Base-by-base conservation (phyloP, 257 asterid genomes). In the Ilex asprella region DNA sequence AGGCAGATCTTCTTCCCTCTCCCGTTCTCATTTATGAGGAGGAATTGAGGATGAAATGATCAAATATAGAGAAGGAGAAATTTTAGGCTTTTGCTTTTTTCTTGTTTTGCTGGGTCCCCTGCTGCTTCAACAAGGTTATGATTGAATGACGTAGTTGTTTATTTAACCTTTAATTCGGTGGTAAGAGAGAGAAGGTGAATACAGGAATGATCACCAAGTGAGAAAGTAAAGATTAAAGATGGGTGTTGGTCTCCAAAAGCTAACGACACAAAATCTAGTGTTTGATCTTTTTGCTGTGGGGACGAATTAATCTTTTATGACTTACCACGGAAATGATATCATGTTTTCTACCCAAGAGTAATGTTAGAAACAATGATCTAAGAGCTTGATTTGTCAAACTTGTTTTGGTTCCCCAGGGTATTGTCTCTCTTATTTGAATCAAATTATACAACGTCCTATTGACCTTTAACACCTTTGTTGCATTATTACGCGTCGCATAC, bases 231-330 rank as follows among this genome's bases (percentile, higher is more conserved):
- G 41, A 35, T 58, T 29, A 66, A 73, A 74, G 78, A 72, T 73
- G 70, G 53, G 71, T 74, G 66, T 65, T 73, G 89, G 86, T 88
- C 92, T 73, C 84, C 74, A 80, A 83, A 84, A 86, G 91, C 63
- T 63, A 39, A 76, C 74, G 89, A 88, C 96, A 88, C 43, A 61
- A 83, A 75, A 85, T 85, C 92, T 79, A 67, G 12, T 67, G 73
- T 56, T 56, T 67, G 87, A 78, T 81, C 72, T 80, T 75, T 84
- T 75, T 84, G 95, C 67, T 80, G 82, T 81, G 75, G 65, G 69
- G 76, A 67, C 65, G 71, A 53, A 58, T 73, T 70, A 78, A 72
- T 75, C 82, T 31, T 73, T 56, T 53, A 53, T 15, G 5, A 35
- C 41, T 3, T 3, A 35, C 7, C 7, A 35, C 7, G 41, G 41